phyloP scores from a whole-genome alignment of 169 alveolate species.

The Theileria annulata region DNA sequence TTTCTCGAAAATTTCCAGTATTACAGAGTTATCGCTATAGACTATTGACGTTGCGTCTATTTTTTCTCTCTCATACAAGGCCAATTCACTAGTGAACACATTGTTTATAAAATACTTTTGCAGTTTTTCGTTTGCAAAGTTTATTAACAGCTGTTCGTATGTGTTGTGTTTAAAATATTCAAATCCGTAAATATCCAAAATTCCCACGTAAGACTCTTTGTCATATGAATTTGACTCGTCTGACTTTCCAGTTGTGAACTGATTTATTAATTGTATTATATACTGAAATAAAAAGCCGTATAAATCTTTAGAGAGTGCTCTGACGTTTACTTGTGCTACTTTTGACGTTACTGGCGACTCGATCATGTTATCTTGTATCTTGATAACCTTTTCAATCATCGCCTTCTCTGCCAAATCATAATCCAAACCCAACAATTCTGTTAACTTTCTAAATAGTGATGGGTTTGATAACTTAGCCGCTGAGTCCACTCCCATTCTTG shows the following conservation, averaged over 20 bases:
- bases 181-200: slow-evolving; percentile 98
- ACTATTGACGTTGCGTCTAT: slow-evolving; percentile 53
- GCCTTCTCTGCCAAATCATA: slow-evolving; percentile 52
- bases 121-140: slow-evolving; percentile 96
- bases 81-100: slow-evolving; percentile 89
- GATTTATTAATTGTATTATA: slow-evolving; percentile 74
- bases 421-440: slow-evolving; percentile 69
- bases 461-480: slow-evolving; percentile 58
- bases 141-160: slow-evolving; percentile 96
- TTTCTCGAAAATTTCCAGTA: slow-evolving; percentile 68
- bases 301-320: slow-evolving; percentile 79
- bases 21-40: slow-evolving; percentile 73
- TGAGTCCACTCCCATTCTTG: slow-evolving; percentile 68
- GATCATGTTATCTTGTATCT: slow-evolving; percentile 65
- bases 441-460: slow-evolving; percentile 54
- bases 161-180: slow-evolving; percentile 95
- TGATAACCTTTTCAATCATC: slow-evolving; percentile 68
- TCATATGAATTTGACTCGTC: slow-evolving; percentile 29
- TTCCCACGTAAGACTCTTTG: slow-evolving; percentile 85
- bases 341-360: slow-evolving; percentile 68
- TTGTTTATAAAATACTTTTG: slow-evolving; percentile 91
- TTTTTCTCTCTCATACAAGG: slow-evolving; percentile 77
- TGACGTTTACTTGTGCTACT: slow-evolving; percentile 68
- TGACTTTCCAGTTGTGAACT: slow-evolving; percentile 73
- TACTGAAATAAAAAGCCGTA: slow-evolving; percentile 77